Evolutionary conservation across 2,329 filamentous ascomycete genomes (phyloP).

Genomic region (Chaetomium globosum): DNA sequence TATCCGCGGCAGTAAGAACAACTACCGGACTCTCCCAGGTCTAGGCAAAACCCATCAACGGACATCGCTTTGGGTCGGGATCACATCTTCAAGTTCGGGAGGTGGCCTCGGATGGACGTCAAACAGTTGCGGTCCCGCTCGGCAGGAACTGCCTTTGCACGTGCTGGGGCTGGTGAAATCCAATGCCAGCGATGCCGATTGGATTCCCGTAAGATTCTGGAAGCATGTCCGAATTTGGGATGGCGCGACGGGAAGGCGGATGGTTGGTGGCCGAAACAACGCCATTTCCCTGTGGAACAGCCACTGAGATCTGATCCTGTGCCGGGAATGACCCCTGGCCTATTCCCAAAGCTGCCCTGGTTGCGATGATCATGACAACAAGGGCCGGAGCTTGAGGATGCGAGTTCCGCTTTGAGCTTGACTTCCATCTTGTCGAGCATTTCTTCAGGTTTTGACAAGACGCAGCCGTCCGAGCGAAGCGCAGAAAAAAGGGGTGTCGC

Average conservation of each 20-base stretch:
- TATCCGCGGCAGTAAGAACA: background rate
- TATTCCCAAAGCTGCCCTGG: constrained; percentile 18
- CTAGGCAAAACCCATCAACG: background rate
- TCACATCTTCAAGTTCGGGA: background rate
- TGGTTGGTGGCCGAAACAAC: constrained; percentile 19
- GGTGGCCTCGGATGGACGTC: background rate
- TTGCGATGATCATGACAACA: constrained; percentile 20
- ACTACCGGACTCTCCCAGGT: background rate
- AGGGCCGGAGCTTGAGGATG: constrained; percentile 20
- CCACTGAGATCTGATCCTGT: constrained; percentile 22
- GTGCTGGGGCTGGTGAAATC: constrained; percentile 2
- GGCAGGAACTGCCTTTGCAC: constrained; percentile 6
- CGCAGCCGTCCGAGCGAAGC: background rate
- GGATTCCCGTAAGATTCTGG: constrained; percentile 17
- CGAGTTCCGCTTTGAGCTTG: constrained; percentile 21
- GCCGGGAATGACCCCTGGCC: background rate
- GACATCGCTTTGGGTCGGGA: background rate
- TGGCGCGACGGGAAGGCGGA: constrained; percentile 26
- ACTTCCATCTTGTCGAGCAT: background rate
- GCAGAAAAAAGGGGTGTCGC: background rate
- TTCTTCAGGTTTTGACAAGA: background rate
- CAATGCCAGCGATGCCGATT: constrained; percentile 13
- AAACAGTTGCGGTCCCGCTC: constrained; percentile 4
- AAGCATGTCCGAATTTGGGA: constrained; percentile 16
- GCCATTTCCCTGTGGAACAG: constrained; percentile 15